These are phyloP conservation scores for Rhynchospora tenuis DNA, from an alignment of 176 grass and related monocot species.

Conservation along the genomic window DNA sequence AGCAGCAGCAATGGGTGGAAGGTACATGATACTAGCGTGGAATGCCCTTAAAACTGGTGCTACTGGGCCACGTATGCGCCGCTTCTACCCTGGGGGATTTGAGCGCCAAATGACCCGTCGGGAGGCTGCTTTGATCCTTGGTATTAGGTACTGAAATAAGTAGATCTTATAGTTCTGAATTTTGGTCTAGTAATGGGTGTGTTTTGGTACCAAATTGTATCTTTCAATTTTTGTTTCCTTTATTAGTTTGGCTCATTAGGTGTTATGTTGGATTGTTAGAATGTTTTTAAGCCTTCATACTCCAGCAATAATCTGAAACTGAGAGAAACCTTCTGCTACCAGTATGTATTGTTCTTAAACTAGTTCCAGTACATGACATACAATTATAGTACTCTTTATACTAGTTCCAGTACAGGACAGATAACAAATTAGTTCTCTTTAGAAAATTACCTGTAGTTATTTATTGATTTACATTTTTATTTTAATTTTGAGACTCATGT, in stretches of 20 bases:
- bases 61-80: constrained; percentile 39
- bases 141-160: constrained; percentile 44
- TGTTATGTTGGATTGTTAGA: not conserved
- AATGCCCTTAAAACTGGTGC: constrained; percentile 46
- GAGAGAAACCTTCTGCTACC: not conserved
- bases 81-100: constrained; percentile 83
- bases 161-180: not conserved
- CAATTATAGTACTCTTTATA: not conserved
- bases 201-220: not conserved
- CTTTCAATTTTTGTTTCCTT: not conserved
- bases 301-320: not conserved
- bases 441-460: not conserved
- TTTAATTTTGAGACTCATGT: not conserved
- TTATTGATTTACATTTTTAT: not conserved
- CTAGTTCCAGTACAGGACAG: too few species aligned
- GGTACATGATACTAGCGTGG: constrained; percentile 65
- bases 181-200: not conserved
- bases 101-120: constrained; percentile 72
- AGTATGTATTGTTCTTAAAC: not conserved
- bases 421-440: too few species aligned
- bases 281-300: not conserved
- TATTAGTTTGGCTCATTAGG: not conserved
- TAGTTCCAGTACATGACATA: not conserved
- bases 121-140: constrained; percentile 82
- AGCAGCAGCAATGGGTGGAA: constrained; percentile 58